Evolutionary conservation across 2,329 filamentous ascomycete genomes (phyloP), one percentile per base, ranked within the genome.

Genomic region (Calonectria pseudoreteaudii): DNA sequence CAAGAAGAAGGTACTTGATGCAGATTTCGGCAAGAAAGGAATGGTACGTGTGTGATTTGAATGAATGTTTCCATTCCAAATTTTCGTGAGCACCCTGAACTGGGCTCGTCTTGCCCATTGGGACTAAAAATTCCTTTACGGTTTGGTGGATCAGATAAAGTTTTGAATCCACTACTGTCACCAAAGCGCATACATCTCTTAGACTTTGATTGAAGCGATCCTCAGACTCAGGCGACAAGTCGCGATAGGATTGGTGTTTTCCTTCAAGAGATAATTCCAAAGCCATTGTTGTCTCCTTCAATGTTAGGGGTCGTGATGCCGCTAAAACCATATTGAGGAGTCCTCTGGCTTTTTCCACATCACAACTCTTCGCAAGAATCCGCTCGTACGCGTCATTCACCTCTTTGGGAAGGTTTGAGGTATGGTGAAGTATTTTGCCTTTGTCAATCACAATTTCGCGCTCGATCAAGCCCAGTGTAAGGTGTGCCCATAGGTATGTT

Each of bases 211-310:
- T 3, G 9, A 66, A 28, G 2, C 44, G 44, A 14, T 66, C 31
- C 14, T 52, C 64, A 4, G 47, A 6, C 16, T 66, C 30, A 4
- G 30, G 30, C 6, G 16, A n/a, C 2, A 66, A 2, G 2, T 52
- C 18, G 34, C 18, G 1, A 8, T 20, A 66, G 3, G 14, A 26
- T 23, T 16, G 41, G 36, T 41, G 44, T 13, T 52, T 10, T 13
- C 36, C 20, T 8, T 49, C 10, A 36, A 53, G 5, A 8, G 44
- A 62, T 23, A 81, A 58, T 4, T 76, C 10, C 11, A 66, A 66
- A 2, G 47, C 64, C 44, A 66, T 9, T 0, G 44, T 30, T 47
- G 41, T 66, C 20, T 66, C 64, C n/a, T 28, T 31, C 30, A 52
- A 26, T 34, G 31, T 50, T n/a, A 66, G 30, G n/a, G 64, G 64